Evolutionary conservation across 441 rosid genomes (phyloP).

Genomic region (Gossypium davidsonii): DNA sequence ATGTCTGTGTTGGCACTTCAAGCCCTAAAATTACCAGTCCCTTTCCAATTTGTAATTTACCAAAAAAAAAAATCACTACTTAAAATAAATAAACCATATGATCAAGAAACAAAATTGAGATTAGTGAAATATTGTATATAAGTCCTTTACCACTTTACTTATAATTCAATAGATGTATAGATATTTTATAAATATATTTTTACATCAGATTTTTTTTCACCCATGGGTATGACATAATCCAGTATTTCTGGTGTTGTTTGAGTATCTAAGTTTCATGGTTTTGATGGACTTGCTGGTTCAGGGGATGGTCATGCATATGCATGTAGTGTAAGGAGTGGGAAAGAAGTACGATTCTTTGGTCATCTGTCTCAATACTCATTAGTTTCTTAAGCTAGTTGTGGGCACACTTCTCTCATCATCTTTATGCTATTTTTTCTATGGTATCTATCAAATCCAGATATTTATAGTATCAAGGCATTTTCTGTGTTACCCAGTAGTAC

Average conservation of each 20-base stretch:
- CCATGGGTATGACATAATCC: too few relatives aligned
- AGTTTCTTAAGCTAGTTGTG: neutral
- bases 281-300: slow-evolving; percentile 46
- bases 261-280: slow-evolving; percentile 17
- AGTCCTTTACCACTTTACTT: too few relatives aligned
- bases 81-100: too few relatives aligned
- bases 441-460: neutral
- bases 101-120: too few relatives aligned
- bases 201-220: too few relatives aligned
- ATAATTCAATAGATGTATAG: too few relatives aligned
- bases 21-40: too few relatives aligned
- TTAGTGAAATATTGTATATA: too few relatives aligned
- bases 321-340: slow-evolving; percentile 82
- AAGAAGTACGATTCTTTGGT: slow-evolving; percentile 50
- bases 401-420: neutral
- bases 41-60: too few relatives aligned
- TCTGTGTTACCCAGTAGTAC: neutral
- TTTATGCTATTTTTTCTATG: neutral
- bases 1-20: too few relatives aligned
- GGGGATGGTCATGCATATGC: slow-evolving; percentile 88
- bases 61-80: too few relatives aligned
- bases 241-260: neutral
- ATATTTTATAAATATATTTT: too few relatives aligned
- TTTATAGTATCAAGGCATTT: neutral
- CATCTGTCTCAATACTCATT: neutral